Evolutionary conservation across 2,329 filamentous ascomycete species (phyloP), one percentile per base, ranked within the genome.

Genomic region (Venturiaceae sp.): DNA sequence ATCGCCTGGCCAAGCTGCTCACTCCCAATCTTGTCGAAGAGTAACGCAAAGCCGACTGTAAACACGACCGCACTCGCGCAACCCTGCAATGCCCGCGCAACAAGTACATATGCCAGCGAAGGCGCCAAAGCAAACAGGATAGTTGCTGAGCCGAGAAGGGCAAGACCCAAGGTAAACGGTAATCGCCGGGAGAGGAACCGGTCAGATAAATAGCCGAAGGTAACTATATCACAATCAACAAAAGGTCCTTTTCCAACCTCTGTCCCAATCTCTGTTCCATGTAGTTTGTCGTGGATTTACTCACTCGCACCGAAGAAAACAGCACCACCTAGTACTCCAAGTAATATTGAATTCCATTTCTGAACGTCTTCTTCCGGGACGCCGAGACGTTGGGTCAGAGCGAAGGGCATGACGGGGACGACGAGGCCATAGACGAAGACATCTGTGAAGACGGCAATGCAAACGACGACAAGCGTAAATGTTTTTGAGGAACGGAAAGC

Each of bases 391-490:
- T 54, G 11, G 9, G 37, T 54, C 14, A 57, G 39, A 23, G 55
- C 55, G 41, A 57, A 57, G 14, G 55, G 55, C 21, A 54, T 26
- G 8, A 57, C 55, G 9, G 55, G 55, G 11, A 57, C 41, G n/a
- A 55, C 9, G 9, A 55, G 11, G 13, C 55, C 55, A 26, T 57
- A 57, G 8, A 39, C 30, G 28, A 57, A 57, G 41, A 55, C 21
- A 55, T 57, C 55, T 13, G 55, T 56, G 28, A 57, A 57, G 23
- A 54, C 28, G 21, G 55, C 55, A 8, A 57, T 54, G 30, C 39
- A 54, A 28, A 57, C 55, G 9, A 57, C 55, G 55, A 57, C 28
- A 6, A 57, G 23, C 14, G 55, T 36, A 33, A 57, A 57, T 32
- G 9, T 9, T 26, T 54, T 54, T 28, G 55, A 57, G 9, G 9